Conservation (phyloP, 768 basidiomycete species). For the Tubosaeta sp. region DNA sequence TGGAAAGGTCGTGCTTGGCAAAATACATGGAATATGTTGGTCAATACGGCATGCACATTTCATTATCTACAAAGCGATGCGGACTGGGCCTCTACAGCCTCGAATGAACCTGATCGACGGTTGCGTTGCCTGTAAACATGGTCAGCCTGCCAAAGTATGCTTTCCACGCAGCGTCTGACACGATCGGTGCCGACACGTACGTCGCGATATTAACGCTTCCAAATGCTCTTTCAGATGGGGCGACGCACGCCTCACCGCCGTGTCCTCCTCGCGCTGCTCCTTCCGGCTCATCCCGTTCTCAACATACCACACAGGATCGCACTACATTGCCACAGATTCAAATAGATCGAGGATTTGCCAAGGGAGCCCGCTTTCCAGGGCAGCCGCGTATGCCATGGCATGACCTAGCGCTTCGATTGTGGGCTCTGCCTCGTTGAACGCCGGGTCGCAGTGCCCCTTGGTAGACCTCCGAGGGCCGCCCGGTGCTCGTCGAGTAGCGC, state of each 20-base stretch:
- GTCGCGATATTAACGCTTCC: conserved; percentile 42
- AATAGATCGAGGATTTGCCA: conserved; percentile 52
- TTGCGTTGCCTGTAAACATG: background rate
- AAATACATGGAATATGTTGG: background rate
- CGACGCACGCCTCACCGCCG: conserved; percentile 41
- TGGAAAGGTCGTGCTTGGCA: conserved; percentile 21
- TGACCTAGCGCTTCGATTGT: conserved; percentile 60
- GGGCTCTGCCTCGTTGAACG: conserved; percentile 48
- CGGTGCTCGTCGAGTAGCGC: conserved; percentile 47
- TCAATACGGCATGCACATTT: background rate
- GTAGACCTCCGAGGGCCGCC: conserved; percentile 34
- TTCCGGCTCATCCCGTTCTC: conserved; percentile 49
- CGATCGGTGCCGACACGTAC: conserved; percentile 51
- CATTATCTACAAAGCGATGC: no score
- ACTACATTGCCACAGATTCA: conserved; percentile 47
- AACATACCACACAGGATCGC: conserved; percentile 57
- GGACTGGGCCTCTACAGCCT: no score
- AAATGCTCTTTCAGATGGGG: conserved; percentile 41
- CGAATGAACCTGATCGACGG: conserved; percentile 38
- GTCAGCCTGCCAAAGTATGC: conserved; percentile 14
- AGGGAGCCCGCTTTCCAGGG: conserved; percentile 39
- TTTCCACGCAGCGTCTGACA: conserved; percentile 50
- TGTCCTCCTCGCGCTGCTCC: conserved; percentile 45
- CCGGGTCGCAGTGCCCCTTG: conserved; percentile 25
- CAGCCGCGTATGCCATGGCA: conserved; percentile 56